Conservation (phyloP, 257 asterid genomes). For the Thymus quinquecostatus region DNA sequence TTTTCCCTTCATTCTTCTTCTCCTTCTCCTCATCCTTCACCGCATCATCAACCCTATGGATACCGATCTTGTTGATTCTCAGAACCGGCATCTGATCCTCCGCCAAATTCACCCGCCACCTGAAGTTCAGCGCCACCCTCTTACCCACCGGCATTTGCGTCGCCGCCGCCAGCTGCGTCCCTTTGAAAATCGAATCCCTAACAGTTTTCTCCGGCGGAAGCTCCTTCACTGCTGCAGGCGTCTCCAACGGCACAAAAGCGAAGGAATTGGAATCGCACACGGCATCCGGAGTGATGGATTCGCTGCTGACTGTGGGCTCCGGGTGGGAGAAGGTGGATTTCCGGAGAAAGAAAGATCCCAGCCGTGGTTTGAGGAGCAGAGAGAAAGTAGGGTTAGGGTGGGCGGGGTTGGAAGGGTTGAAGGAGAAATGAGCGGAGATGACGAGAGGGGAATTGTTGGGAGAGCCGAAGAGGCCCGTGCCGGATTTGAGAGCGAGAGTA, state of each 20-base stretch:
- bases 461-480: slow-evolving; percentile 85
- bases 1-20: slow-evolving; percentile 36
- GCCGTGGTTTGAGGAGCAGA: slow-evolving; percentile 64
- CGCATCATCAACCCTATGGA: slow-evolving; percentile 54
- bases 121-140: slow-evolving; percentile 46
- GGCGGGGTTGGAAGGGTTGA: slow-evolving; percentile 54
- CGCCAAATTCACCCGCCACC: slow-evolving; percentile 76
- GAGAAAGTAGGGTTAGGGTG: slow-evolving; percentile 71
- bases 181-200: slow-evolving; percentile 55
- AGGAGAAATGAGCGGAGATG: slow-evolving; percentile 76
- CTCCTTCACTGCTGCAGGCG: slow-evolving; percentile 48
- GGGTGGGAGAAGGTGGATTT: slow-evolving; percentile 57
- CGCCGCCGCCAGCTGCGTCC: slow-evolving; percentile 56
- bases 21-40: slow-evolving; percentile 32
- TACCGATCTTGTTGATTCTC: slow-evolving; percentile 69
- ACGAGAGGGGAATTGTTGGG: slow-evolving; percentile 74
- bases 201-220: slow-evolving; percentile 37
- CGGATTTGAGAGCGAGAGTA: slow-evolving; percentile 72
- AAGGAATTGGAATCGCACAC: slow-evolving; percentile 42
- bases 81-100: slow-evolving; percentile 67
- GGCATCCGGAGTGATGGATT: slow-evolving; percentile 32
- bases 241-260: slow-evolving; percentile 73
- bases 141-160: slow-evolving; percentile 67
- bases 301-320: slow-evolving; percentile 18
- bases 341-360: slow-evolving; percentile 79